Base-by-base conservation (phyloP, 2,329 filamentous ascomycete species). In the Anthostomella pinea region DNA sequence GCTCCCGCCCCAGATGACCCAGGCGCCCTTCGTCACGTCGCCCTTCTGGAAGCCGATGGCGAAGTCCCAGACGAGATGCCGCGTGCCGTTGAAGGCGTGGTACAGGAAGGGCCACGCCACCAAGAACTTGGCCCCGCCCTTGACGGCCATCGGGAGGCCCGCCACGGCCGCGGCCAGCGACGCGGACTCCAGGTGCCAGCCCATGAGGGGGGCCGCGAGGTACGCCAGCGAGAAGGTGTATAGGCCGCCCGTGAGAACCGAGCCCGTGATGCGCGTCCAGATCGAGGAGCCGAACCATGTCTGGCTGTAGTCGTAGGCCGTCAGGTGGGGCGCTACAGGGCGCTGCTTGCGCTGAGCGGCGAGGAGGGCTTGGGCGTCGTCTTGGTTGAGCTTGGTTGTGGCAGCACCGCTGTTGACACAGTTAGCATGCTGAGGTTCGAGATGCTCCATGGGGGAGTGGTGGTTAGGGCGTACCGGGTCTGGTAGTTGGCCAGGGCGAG, bases 271-370 rank as follows among this genome's bases (percentile, higher is more conserved):
- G 57, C 90, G 88, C 71, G 89, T 86, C 67, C 87, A 75, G 50
- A 75, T 73, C 39, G 72, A 80, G 53, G 81, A 82, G 52, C 75
- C 74, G 65, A 87, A 83, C 83, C 83, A 95, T 54, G 87, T 93
- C 68, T 96, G 85, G 65, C 87, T 81, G 42, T 84, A 78, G 64
- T 80, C 77, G 81, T 96, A 96, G 77, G 94, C 90, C 58, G 69
- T 63, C 46, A 96, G 79, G 62, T 96, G 89, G 37, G 90, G 90
- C 29, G 87, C 77, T 54, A 95, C 75, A 60, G 90, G 90, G 34
- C 90, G 90, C 58, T 75, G 67, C 38, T 83, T 75, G 56, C 90
- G 90, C 73, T 96, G 90, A 58, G 79, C 71, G 56, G 77, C 82
- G 60, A 96, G 87, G 66, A 95, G 79, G 51, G 75, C 60, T 48